A percentile compares a stretch with the other conserved stretches of the same genome.
These are phyloP conservation scores for Sporothrix dimorphospora DNA, from an alignment of 2,329 filamentous ascomycete species.

Conservation along the genomic window DNA sequence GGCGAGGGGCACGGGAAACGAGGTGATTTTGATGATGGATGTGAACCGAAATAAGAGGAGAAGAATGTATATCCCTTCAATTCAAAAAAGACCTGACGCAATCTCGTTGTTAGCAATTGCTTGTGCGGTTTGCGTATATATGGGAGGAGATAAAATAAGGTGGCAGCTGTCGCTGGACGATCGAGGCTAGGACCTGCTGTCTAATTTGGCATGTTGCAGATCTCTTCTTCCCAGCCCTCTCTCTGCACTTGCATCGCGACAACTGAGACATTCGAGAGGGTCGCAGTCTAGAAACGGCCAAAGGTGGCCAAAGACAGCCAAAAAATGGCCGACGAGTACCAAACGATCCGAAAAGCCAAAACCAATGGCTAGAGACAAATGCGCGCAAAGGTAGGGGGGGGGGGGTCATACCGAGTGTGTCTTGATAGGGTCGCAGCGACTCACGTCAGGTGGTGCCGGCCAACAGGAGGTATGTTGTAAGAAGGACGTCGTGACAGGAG, in stretches of 20 bases:
- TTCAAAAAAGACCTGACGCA: background rate
- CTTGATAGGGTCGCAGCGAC: background rate
- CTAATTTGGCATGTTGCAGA: constrained; percentile 14
- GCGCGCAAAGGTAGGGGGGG: background rate
- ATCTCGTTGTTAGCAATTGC: constrained; percentile 16
- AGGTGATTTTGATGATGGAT: background rate
- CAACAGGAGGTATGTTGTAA: background rate
- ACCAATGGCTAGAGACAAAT: background rate
- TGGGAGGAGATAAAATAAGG: background rate
- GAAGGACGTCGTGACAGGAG: background rate
- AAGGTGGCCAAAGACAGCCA: background rate
- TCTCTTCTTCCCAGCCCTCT: constrained; percentile 16
- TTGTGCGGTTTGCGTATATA: background rate
- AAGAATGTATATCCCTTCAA: background rate
- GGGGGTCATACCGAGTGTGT: background rate
- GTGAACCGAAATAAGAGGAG: background rate
- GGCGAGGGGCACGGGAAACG: background rate
- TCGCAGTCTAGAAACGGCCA: background rate
- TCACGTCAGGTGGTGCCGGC: background rate
- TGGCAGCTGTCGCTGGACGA: background rate
- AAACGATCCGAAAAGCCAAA: background rate
- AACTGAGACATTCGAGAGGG: background rate
- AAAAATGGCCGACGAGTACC: background rate
- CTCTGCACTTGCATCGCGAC: constrained; percentile 13
- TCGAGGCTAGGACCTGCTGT: background rate